Conservation (phyloP, 495 filamentous ascomycete species). For the Xeromyces bisporus region DNA sequence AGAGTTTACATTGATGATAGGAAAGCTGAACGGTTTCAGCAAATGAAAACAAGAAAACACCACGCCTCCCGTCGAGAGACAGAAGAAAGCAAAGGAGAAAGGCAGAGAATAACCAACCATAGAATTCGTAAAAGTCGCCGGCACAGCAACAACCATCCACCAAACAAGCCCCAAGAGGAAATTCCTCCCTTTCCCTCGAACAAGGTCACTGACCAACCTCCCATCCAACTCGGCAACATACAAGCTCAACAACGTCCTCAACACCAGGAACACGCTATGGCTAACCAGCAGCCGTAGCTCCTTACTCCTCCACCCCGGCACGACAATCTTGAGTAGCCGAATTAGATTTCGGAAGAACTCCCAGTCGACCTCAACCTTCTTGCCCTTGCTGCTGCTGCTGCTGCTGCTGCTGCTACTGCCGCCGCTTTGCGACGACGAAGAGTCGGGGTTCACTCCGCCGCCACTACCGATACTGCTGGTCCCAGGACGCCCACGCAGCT, state of each 20-base stretch:
- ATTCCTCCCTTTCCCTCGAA: slow-evolving; percentile 78
- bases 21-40: slow-evolving; percentile 60
- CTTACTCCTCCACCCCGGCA: slow-evolving; percentile 78
- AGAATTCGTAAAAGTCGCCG: slow-evolving; percentile 95
- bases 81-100: neutral
- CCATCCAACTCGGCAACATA: slow-evolving; percentile 96
- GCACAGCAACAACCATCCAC: slow-evolving; percentile 98
- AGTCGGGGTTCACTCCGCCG: slow-evolving; percentile 29
- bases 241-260: slow-evolving; percentile 78
- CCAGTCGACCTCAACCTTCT: slow-evolving; percentile 82
- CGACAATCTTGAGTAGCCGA: slow-evolving; percentile 64
- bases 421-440: too few species aligned
- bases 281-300: slow-evolving; percentile 71
- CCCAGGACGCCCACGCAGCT: slow-evolving; percentile 36
- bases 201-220: slow-evolving; percentile 71
- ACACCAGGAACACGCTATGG: slow-evolving; percentile 74
- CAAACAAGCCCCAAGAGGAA: slow-evolving; percentile 81
- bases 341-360: slow-evolving; percentile 87
- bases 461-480: slow-evolving; percentile 35
- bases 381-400: slow-evolving; percentile 20
- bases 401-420: neutral
- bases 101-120: slow-evolving; percentile 46
- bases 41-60: slow-evolving; percentile 1
- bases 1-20: slow-evolving; percentile 90
- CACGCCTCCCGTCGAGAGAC: neutral